phyloP scores from a whole-genome alignment of 495 filamentous ascomycete genomes.

The Podospora pseudocomata region DNA sequence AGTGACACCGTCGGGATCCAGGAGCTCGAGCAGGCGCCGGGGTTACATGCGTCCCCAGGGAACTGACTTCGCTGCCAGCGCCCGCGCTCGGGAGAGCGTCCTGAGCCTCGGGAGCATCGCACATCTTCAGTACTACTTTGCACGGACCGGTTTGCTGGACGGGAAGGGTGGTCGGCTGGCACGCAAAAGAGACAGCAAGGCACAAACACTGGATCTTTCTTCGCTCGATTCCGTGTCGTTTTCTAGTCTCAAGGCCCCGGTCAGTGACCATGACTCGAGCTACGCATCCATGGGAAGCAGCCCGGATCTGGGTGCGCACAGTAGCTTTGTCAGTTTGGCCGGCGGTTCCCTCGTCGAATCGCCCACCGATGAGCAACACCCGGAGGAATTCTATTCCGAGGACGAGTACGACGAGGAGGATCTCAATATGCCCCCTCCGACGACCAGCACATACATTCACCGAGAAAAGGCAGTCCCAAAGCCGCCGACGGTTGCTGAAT shows the following conservation, averaged over 20 bases:
- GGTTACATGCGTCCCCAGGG: constrained; percentile 90
- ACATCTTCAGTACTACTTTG: constrained; percentile 97
- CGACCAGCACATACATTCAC: constrained; percentile 91
- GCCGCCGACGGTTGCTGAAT: constrained; percentile 72
- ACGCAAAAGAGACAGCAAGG: constrained; percentile 60
- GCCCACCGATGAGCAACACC: constrained; percentile 53
- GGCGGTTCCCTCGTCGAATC: constrained; percentile 51
- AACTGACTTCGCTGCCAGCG: constrained; percentile 86
- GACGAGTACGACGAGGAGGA: constrained; percentile 59
- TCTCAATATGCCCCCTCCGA: constrained; percentile 82
- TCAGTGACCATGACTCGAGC: constrained; percentile 51
- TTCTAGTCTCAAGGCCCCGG: constrained; percentile 35
- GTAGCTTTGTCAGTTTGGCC: constrained; percentile 29
- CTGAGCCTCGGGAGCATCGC: constrained; percentile 94
- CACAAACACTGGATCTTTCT: constrained; percentile 47
- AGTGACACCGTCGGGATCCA: constrained; percentile 8
- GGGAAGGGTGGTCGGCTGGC: constrained; percentile 85
- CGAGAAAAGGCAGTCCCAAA: constrained; percentile 81
- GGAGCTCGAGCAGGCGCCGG: constrained; percentile 56
- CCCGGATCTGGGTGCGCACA: constrained; percentile 44
- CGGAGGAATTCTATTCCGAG: constrained; percentile 49
- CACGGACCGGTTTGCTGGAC: constrained; percentile 86
- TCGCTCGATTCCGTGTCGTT: constrained; percentile 39
- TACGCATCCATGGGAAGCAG: constrained; percentile 56
- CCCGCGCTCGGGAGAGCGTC: constrained; percentile 84